phyloP scores from a whole-genome alignment of 257 asterid genomes.

The Solanum piurae region DNA sequence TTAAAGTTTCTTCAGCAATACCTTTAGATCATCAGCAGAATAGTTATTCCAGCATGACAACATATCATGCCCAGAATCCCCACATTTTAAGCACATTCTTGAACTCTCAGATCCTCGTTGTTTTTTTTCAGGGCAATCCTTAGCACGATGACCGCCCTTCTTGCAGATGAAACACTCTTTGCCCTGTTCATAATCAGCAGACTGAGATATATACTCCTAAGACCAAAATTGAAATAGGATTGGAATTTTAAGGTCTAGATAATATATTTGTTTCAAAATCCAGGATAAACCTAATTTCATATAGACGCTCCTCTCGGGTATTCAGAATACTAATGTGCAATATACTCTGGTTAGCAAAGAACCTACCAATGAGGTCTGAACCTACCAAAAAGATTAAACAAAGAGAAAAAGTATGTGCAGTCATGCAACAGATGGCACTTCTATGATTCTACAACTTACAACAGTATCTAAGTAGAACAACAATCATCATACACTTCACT shows the following conservation, averaged over 20 bases:
- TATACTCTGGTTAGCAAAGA: background rate
- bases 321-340: background rate
- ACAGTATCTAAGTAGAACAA: background rate
- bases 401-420: background rate
- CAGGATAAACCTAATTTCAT: background rate
- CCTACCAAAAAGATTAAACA: background rate
- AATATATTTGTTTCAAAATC: background rate
- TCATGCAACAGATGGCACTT: background rate
- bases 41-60: constrained; percentile 64
- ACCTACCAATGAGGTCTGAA: background rate
- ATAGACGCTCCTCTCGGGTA: background rate
- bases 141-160: constrained; percentile 84
- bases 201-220: background rate
- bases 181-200: constrained; percentile 36
- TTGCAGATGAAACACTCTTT: constrained; percentile 82
- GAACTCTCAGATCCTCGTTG: constrained; percentile 18
- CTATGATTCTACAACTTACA: background rate
- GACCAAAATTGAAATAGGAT: background rate
- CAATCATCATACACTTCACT: background rate
- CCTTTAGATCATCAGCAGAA: constrained; percentile 72
- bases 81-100: constrained; percentile 74
- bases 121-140: constrained; percentile 69
- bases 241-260: background rate
- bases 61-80: constrained; percentile 80
- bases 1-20: constrained; percentile 4